Evolutionary conservation across 176 grass and related monocot species (phyloP), one percentile per base, ranked within the genome.

Genomic region (Cocos nucifera): DNA sequence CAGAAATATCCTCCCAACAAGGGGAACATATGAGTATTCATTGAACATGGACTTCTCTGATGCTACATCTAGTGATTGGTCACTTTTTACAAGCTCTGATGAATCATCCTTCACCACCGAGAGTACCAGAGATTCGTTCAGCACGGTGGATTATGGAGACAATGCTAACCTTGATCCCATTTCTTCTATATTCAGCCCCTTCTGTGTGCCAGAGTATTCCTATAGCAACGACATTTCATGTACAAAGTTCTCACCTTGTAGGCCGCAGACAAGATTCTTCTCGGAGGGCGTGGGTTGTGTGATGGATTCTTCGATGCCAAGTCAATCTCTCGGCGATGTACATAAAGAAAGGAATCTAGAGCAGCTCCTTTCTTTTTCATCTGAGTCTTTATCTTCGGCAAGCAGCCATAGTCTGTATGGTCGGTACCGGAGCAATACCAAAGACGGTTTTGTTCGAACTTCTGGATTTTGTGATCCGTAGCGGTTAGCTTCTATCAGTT

Each of bases 61-160:
- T 51, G 88, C 84, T 19, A 79, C 94, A 53, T 83, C 84, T 28
- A 93, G 94, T 25, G 94, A 98, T 71, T 86, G 94, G 94, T 89
- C 88, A 1, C 76, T 98, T 19, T 98, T 98, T 69, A 98, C 93
- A 22, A 98, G 93, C 60, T 98, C 93, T 4, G 93, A 98, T 15
- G 93, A 98, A 50, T 98, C 93, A 15, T 98, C 93, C 2, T 98
- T 98, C 63, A 98, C 93, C 49, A 98, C 93, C 0, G 93, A 98
- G 61, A 98, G 93, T 70, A 98, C 93, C 35, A 85, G 93, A 79
- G 93, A 98, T 69, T 98, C 93, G 17, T 98, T 86, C 67, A 98
- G 93, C 70, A 80, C 82, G 2, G 76, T 77, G 53, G 93, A 98
- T 67, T 82, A 89, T 48, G 82, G 84, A 21, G 93, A 92, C 39